Evolutionary conservation across 1,284 basidiomycete species (phyloP), one percentile per base, ranked within the genome.

Genomic region (Naganishia albida): DNA sequence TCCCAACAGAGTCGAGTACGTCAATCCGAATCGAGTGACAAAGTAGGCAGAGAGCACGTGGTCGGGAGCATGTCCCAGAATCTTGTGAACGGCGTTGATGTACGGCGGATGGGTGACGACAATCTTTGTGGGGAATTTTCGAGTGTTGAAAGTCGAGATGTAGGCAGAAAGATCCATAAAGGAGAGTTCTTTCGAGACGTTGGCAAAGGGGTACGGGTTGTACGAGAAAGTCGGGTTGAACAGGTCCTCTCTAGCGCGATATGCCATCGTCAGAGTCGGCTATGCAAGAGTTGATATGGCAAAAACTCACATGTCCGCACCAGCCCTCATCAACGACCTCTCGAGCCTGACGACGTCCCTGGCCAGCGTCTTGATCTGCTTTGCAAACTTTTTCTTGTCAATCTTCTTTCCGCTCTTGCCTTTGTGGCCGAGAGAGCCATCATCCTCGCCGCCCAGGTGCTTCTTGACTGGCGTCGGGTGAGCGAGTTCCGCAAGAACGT

Each of bases 41-140:
- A 99, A 86, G 80, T 99, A 98, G 0, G 88, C 91, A 0, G 77
- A 75, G 20, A 98, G 78, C 7, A 90, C 87, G 50, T 89, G 85
- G 28, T 87, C 81, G 3, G 84, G 78, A 0, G 90, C 91, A 16
- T 84, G 80, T 38, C 86, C 82, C 25, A 99, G 80, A 67, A 98
- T 87, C 54, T 82, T 74, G 16, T 86, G 85, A 7, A 98, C 82
- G 8, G 86, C 83, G 25, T 80, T 77, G 13, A 89, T 82, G 78
- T 91, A 98, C 0, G 85, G 82, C n/a, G 91, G 91, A 72, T 90
- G 87, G 1, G 89, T 90, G 69, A 96, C 82, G 69, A 97, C 88
- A 68, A 96, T 86, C 53, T 80, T 77, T 23, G 83, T 81, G 0
- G 94, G 94, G 81, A 86, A 92, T 63, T 81, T 80, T 44, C 90